Conservation (phyloP, 2,329 filamentous ascomycete species). For the Lachnellula willkommii region DNA sequence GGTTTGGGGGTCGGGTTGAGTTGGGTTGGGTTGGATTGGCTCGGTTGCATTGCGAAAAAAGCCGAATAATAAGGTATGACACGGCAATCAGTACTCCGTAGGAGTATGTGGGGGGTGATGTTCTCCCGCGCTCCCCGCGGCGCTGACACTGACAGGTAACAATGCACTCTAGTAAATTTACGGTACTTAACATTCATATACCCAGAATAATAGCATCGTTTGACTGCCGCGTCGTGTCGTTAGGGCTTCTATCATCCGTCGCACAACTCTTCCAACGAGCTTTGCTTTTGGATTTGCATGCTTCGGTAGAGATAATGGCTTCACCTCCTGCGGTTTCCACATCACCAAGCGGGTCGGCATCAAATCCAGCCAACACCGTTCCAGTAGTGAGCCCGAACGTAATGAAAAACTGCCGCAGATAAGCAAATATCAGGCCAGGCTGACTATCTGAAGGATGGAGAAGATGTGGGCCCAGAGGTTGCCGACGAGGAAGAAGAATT, state of each 20-base stretch:
- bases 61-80: too few relatives aligned
- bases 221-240: too few relatives aligned
- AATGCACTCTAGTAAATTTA: too few relatives aligned
- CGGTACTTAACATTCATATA: too few relatives aligned
- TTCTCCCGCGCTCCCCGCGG: background rate
- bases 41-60: too few relatives aligned
- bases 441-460: background rate
- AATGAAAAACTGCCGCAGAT: background rate
- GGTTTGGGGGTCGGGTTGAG: too few relatives aligned
- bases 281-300: too few relatives aligned
- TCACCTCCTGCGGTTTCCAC: background rate
- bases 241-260: background rate
- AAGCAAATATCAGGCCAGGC: background rate
- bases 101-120: background rate
- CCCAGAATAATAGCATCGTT: too few relatives aligned
- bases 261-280: background rate
- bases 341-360: background rate
- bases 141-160: background rate
- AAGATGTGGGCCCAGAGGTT: background rate
- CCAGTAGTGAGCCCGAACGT: background rate
- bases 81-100: background rate
- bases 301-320: background rate
- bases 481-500: background rate
- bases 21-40: too few relatives aligned
- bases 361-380: background rate